Evolutionary conservation across 2,329 filamentous ascomycete genomes (phyloP), one percentile per base, ranked within the genome.

Genomic region (Trichoderma pleuroti): DNA sequence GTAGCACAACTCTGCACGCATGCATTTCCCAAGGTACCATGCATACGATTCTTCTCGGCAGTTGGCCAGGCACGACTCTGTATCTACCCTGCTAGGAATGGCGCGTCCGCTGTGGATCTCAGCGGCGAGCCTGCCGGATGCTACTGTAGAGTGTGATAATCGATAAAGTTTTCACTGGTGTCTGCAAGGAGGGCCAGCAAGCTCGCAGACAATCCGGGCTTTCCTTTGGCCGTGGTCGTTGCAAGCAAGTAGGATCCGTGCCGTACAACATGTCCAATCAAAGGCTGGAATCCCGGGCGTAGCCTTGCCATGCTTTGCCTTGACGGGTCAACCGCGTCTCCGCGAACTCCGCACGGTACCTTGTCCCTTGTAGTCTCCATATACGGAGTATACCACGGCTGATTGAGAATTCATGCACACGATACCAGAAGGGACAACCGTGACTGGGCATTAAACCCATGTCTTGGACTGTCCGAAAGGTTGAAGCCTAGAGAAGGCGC

Each of bases 71-170:
- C 10, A 57, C 30, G 36, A 42, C 21, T 42, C 42, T 57, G 63
- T 59, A 49, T 60, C 65, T 59, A 49, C 65, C 65, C 65, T 68
- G 65, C 65, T 59, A 34, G 65, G 57, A 68, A 68, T 68, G 65
- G 65, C 65, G 65, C 65, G 65, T 46, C 54, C 65, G 39, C 65
- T 26, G 65, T 68, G 65, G 65, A 68, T 68, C 65, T 68, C 14
- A 49, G 57, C 74, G 76, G 76, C 75, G 75, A 76, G 73, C 69
- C 73, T 76, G 75, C 76, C 76, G 75, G 73, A 77, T 76, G 74
- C 72, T 74, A 76, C 76, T 71, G 73, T 70, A 72, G 62, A 57
- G 68, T 66, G 68, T 70, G 74, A 46, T 68, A 42, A 60, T 72
- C 74, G 74, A 76, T 76, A 74, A 72, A 74, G 75, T 66, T 76